phyloP scores from a whole-genome alignment of 2,329 filamentous ascomycete species.

The Escovopsis sp. region DNA sequence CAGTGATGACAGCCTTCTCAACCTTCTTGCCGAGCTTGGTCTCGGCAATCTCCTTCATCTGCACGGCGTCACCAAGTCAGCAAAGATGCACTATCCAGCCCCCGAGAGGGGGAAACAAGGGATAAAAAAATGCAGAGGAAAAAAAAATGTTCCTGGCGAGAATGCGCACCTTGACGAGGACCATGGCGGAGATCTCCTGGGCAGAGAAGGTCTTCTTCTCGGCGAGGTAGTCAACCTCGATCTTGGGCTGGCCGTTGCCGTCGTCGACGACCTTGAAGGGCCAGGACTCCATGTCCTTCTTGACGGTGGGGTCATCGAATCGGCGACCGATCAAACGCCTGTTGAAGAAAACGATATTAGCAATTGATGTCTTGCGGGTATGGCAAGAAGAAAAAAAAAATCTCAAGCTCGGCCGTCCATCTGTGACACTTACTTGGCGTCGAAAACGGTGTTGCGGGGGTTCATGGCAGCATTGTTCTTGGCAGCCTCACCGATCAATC shows the following conservation, averaged over 20 bases:
- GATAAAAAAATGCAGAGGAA: too few relatives aligned
- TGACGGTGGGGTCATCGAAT: conserved; percentile 89
- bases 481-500: conserved; percentile 96
- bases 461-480: conserved; percentile 99
- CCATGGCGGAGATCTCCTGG: conserved; percentile 98
- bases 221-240: conserved; percentile 89
- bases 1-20: conserved; percentile 96
- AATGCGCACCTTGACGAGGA: conserved; percentile 71
- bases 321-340: conserved; percentile 96
- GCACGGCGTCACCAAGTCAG: conserved; percentile 2
- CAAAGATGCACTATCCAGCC: too few relatives aligned
- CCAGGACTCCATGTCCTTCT: conserved; percentile 98
- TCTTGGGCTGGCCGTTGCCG: conserved; percentile 73
- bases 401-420: not conserved
- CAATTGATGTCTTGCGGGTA: not conserved
- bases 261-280: conserved; percentile 97
- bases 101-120: too few relatives aligned
- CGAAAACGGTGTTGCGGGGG: conserved; percentile 95
- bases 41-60: conserved; percentile 99
- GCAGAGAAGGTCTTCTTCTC: conserved; percentile 94
- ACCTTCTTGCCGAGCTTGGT: conserved; percentile 97
- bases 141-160: not conserved
- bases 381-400: not conserved
- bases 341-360: not conserved
- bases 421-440: conserved; percentile 71